These are phyloP conservation scores for Pestalotiopsis sp. DNA, from an alignment of 2,329 filamentous ascomycete species.

Conservation along the genomic window DNA sequence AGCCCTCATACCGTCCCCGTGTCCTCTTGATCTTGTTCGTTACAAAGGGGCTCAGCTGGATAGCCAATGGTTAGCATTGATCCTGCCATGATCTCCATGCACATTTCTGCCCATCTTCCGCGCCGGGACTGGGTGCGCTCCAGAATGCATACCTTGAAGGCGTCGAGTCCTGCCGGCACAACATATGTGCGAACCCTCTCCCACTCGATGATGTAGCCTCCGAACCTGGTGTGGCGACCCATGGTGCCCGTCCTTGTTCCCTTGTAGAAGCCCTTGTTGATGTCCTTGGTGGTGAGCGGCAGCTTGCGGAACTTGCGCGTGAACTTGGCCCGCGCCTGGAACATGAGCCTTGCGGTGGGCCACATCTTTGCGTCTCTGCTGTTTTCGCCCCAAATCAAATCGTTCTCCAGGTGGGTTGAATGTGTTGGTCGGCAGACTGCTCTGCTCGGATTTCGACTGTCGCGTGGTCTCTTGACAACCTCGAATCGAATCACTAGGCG, in stretches of 20 bases:
- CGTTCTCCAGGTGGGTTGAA: background rate
- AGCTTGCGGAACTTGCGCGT: constrained; percentile 73
- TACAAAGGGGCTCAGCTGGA: constrained; percentile 84
- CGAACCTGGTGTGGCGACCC: constrained; percentile 82
- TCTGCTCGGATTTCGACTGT: background rate
- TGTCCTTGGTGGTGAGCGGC: constrained; percentile 87
- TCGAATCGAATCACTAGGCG: background rate
- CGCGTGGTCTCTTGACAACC: background rate
- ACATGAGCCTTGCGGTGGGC: constrained; percentile 52
- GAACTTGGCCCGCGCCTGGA: constrained; percentile 50
- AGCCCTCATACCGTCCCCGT: constrained; percentile 58
- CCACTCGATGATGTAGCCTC: constrained; percentile 84
- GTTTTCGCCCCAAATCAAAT: too few species aligned
- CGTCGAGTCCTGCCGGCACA: constrained; percentile 69
- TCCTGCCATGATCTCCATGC: background rate
- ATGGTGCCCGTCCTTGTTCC: constrained; percentile 87
- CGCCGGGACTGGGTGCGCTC: background rate
- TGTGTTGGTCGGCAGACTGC: background rate
- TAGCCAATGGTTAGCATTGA: constrained; percentile 20
- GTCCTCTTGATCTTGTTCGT: constrained; percentile 58
- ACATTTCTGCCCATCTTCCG: background rate
- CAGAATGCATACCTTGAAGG: constrained; percentile 66
- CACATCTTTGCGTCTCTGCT: constrained; percentile 54
- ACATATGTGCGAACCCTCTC: constrained; percentile 89
- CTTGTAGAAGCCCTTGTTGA: constrained; percentile 96